Evolutionary conservation across 2,329 filamentous ascomycete species (phyloP), one percentile per base, ranked within the genome.

Genomic region (Didymella arachidicola): DNA sequence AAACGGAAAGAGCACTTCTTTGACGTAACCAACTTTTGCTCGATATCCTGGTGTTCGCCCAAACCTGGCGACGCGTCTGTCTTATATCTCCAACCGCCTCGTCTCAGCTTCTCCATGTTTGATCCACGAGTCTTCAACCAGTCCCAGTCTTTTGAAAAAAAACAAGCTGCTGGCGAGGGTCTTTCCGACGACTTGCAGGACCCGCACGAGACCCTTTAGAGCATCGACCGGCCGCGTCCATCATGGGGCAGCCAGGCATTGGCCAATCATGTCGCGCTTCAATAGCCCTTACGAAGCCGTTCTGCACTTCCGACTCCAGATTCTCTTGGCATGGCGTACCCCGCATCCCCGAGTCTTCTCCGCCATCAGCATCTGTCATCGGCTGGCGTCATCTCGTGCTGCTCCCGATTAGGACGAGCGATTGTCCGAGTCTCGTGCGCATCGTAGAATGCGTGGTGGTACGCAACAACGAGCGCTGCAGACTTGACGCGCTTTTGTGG

Each of bases 291-390:
- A 62, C 46, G 36, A 63, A 69, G 65, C 67, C 67, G 65, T 45
- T 5, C 50, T 49, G 59, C 43, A 29, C 60, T 68, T 63, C 68
- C 66, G 66, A 62, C 48, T 67, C 48, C 53, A 61, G 52, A 50
- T 39, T 67, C 67, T 65, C 60, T 60, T 22, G 36, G 44, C 26
- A 29, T 52, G 26, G 39, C 25, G 50, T 59, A 67, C 69, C 65
- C 69, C 69, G 67, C 70, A 59, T 53, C 65, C 65, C 45, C 45
- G 47, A 57, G 53, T 56, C 51, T 62, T 60, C 69, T 44, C 57
- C 57, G 52, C 52, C 41, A 38, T 50, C 36, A 12, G 16, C 27
- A 41, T 42, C 29, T 29, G 27, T 7, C 34, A 44, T 52, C 51
- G 57, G 51, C 42, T 56, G 42, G 10, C 42, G 46, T 52, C 47